Evolutionary conservation across 768 basidiomycete genomes (phyloP).

Genomic region (Kwoniella sp.): DNA sequence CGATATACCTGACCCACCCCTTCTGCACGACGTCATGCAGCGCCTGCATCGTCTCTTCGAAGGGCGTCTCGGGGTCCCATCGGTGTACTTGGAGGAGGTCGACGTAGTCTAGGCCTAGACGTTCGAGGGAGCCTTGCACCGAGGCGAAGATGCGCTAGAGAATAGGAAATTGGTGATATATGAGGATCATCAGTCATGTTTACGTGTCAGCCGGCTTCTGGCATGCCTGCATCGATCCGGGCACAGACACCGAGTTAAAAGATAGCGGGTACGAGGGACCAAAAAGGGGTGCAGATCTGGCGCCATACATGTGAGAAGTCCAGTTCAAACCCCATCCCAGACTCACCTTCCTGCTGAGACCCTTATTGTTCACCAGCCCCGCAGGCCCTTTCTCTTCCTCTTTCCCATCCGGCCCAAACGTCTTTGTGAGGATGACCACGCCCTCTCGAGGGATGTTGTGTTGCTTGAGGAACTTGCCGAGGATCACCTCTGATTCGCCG

Average conservation of each 20-base stretch:
- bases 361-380: slow-evolving; percentile 40
- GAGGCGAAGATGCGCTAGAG: slow-evolving; percentile 68
- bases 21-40: slow-evolving; percentile 58
- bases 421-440: slow-evolving; percentile 83
- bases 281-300: no score
- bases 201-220: no score
- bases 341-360: slow-evolving; percentile 43
- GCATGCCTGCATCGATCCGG: no score
- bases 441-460: slow-evolving; percentile 69
- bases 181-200: no score
- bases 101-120: slow-evolving; percentile 75
- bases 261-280: no score
- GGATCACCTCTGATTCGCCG: slow-evolving; percentile 58
- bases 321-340: background rate
- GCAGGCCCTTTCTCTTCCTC: slow-evolving; percentile 42
- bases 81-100: slow-evolving; percentile 70
- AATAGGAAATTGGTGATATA: no score
- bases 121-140: slow-evolving; percentile 62
- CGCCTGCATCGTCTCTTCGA: slow-evolving; percentile 63
- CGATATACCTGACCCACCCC: slow-evolving; percentile 58
- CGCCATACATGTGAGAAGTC: no score
- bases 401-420: slow-evolving; percentile 33
- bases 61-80: slow-evolving; percentile 66
- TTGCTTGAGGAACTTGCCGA: slow-evolving; percentile 74
- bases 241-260: no score